phyloP scores from a whole-genome alignment of 495 filamentous ascomycete species.

The Podospora comata region DNA sequence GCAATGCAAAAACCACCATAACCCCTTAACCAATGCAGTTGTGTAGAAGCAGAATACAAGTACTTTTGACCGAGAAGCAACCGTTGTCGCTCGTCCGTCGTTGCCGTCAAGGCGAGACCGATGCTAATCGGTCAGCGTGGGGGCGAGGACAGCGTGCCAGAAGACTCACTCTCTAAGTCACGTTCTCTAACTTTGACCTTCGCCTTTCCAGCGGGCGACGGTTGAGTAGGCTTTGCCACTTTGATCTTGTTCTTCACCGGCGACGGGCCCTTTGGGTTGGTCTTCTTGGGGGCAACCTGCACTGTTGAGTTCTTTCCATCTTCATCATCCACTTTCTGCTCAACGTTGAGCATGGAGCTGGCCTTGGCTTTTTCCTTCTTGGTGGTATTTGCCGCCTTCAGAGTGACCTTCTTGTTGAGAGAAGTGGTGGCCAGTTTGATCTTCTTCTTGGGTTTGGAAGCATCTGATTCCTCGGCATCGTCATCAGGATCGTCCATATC shows the following conservation, averaged over 20 bases:
- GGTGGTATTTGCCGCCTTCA: constrained; percentile 37
- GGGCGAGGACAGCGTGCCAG: constrained; percentile 50
- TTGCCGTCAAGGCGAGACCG: not conserved
- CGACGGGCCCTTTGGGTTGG: constrained; percentile 37
- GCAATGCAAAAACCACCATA: constrained; percentile 25
- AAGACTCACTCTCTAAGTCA: constrained; percentile 50
- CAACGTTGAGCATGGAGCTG: constrained; percentile 39
- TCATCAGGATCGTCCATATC: constrained; percentile 49
- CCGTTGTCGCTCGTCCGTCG: not conserved
- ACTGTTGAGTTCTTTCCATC: constrained; percentile 39
- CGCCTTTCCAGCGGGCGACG: constrained; percentile 29
- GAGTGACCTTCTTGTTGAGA: constrained; percentile 45
- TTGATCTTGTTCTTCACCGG: constrained; percentile 48
- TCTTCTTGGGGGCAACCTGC: constrained; percentile 46
- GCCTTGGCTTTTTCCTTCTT: constrained; percentile 50
- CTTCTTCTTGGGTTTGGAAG: constrained; percentile 52
- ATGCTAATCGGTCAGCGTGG: constrained; percentile 27
- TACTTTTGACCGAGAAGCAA: not conserved
- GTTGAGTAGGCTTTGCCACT: constrained; percentile 39
- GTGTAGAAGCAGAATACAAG: constrained; percentile 17
- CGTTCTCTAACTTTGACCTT: constrained; percentile 42
- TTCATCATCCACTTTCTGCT: constrained; percentile 41
- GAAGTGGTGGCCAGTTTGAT: constrained; percentile 35
- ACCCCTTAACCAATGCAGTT: constrained; percentile 27
- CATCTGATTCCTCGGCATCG: constrained; percentile 49